Conservation (phyloP, 768 basidiomycete genomes). For the Epithele typhae region DNA sequence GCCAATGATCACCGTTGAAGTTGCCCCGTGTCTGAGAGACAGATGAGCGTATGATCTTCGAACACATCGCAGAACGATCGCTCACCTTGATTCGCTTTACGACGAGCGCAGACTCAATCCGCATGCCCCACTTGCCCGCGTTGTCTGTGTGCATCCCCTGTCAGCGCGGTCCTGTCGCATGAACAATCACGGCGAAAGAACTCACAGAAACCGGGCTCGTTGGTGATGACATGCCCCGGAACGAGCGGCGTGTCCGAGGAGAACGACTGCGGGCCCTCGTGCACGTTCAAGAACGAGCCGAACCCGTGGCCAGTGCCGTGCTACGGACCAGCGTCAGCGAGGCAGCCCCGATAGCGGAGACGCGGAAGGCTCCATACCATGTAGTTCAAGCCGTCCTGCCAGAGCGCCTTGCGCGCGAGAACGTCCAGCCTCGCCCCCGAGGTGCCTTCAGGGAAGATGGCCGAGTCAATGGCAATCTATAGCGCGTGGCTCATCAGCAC, state of each 20-base stretch:
- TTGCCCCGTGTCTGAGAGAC: conserved; percentile 63
- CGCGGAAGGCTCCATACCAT: conserved; percentile 40
- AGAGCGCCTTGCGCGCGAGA: conserved; percentile 82
- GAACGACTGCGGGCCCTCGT: conserved; percentile 83
- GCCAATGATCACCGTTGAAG: conserved; percentile 75
- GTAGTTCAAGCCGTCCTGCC: conserved; percentile 84
- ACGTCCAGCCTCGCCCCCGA: conserved; percentile 82
- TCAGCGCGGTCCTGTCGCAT: neutral
- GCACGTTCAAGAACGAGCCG: conserved; percentile 81
- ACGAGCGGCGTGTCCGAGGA: conserved; percentile 61
- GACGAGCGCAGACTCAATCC: conserved; percentile 83
- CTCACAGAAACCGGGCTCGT: conserved; percentile 92
- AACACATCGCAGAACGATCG: too few relatives aligned
- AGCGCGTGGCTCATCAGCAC: neutral
- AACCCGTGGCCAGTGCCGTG: conserved; percentile 93
- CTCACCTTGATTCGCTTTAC: conserved; percentile 63
- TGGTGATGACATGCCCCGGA: conserved; percentile 89
- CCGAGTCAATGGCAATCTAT: conserved; percentile 87
- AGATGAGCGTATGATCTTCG: too few relatives aligned
- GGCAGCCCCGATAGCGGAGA: neutral
- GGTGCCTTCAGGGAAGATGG: conserved; percentile 88
- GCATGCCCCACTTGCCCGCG: conserved; percentile 81
- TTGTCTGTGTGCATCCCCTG: conserved; percentile 40
- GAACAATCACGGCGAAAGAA: conserved; percentile 12
- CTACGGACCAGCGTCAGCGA: conserved; percentile 28